Conservation (phyloP, 305 asterid species). For the Fraxinus sp. region DNA sequence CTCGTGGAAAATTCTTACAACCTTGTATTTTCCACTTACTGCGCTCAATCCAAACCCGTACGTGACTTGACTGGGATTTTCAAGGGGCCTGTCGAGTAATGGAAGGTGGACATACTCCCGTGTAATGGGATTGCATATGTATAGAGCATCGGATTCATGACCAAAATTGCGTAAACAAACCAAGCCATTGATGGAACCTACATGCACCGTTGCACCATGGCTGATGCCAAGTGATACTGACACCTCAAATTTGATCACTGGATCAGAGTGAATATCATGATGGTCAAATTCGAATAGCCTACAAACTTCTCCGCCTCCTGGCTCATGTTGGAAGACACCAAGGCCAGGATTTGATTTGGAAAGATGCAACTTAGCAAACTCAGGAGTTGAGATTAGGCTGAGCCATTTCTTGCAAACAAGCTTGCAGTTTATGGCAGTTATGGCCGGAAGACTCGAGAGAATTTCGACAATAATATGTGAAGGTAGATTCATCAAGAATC, state of each 20-base stretch:
- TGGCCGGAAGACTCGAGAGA: conserved; percentile 42
- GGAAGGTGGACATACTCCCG: conserved; percentile 18
- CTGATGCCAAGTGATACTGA: background rate
- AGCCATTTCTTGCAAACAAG: conserved; percentile 50
- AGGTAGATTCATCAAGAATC: conserved; percentile 38
- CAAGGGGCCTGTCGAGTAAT: background rate
- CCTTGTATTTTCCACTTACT: conserved; percentile 16
- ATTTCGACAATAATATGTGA: conserved; percentile 40
- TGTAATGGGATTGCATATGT: conserved; percentile 29
- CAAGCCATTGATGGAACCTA: conserved; percentile 30
- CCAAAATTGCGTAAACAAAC: conserved; percentile 16
- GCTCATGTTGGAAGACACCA: conserved; percentile 34
- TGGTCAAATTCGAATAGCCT: conserved; percentile 27
- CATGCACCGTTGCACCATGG: background rate
- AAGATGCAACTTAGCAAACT: conserved; percentile 30
- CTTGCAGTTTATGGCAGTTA: conserved; percentile 35
- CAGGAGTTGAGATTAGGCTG: conserved; percentile 26
- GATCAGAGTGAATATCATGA: conserved; percentile 21
- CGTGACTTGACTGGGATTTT: conserved; percentile 8
- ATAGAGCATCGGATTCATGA: background rate
- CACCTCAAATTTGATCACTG: background rate
- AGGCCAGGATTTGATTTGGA: conserved; percentile 34
- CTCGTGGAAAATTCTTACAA: conserved; percentile 28
- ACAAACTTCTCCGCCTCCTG: conserved; percentile 17
- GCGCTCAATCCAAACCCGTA: conserved; percentile 33